These are phyloP conservation scores for Myxozyma mucilagina DNA, from an alignment of 805 yeast species.

Conservation along the genomic window DNA sequence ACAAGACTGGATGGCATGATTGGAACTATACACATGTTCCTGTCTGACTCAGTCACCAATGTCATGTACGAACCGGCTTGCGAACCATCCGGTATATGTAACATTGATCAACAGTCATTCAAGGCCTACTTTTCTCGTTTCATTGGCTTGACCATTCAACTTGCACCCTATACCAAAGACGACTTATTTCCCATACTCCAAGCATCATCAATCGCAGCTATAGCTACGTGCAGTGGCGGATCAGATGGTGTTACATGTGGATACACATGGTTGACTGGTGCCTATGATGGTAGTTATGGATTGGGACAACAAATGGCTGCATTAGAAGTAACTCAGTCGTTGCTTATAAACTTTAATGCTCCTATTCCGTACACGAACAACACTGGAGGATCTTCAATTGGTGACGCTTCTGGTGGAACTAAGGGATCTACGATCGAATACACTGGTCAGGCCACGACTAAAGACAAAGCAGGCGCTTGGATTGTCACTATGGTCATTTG, in stretches of 20 bases:
- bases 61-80: constrained; percentile 74
- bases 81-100: constrained; percentile 57
- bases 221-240: constrained; percentile 78
- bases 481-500: constrained; percentile 71
- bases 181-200: constrained; percentile 50
- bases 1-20: constrained; percentile 54
- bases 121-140: constrained; percentile 68
- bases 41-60: constrained; percentile 46
- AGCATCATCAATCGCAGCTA: constrained; percentile 68
- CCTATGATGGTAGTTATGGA: constrained; percentile 71
- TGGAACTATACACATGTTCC: constrained; percentile 47
- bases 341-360: constrained; percentile 41
- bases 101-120: constrained; percentile 74
- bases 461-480: constrained; percentile 89
- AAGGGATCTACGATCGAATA: neutral
- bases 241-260: constrained; percentile 82
- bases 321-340: constrained; percentile 59
- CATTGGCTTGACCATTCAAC: constrained; percentile 60
- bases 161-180: constrained; percentile 57
- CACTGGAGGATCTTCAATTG: constrained; percentile 70
- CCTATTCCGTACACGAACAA: constrained; percentile 62
- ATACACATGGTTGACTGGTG: constrained; percentile 58
- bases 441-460: constrained; percentile 48
- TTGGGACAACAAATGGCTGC: constrained; percentile 86
- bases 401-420: constrained; percentile 70